Base-by-base conservation (phyloP, 768 basidiomycete genomes). In the Fibroporia radiculosa region DNA sequence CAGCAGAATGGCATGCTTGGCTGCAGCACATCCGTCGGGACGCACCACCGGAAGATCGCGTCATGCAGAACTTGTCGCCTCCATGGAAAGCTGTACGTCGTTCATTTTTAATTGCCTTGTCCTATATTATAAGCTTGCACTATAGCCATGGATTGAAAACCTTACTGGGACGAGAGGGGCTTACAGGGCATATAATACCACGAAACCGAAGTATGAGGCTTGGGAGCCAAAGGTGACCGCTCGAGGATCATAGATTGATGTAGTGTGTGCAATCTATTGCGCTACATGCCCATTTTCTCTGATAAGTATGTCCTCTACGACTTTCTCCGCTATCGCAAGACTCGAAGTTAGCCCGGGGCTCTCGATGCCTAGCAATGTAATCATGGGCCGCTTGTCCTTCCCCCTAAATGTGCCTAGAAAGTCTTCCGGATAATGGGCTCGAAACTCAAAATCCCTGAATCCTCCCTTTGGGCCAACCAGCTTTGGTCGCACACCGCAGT, bases 1-100 rank as follows among this genome's bases (percentile, higher is more conserved):
- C 92, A 13, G 78, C 93, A 0, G 93, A 95, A 66, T 97, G 95
- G 95, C 95, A 96, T 68, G 81, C 93, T 4, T 98, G 93, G 93
- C 66, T 97, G 28, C 73, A 75, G 8, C 92, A 96, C 59, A 96
- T 95, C 56, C 85, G 95, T 39, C 77, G 81, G 53, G 78, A 82
- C 20, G 76, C 91, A 4, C 95, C 95, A 1, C 68, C 73, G 1
- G 71, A 83, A 47, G 95, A 98, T 57, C 60, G 71, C 1, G 66
- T 90, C 20, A 68, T 95, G 64, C 75, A 84, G 56, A 76, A 70
- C 47, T 54, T 73, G 29, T 75, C 78, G 24, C 91, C 86, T 1
- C 65, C 81, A 0, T 98, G 93, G 93, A 74, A 88, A 62, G 77
- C 79, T 10, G 93, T 95, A 65, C 53, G 89, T 69, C 23, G 40